Evolutionary conservation across 2,329 filamentous ascomycete genomes (phyloP).

Genomic region (Colletotrichum tropicicola): DNA sequence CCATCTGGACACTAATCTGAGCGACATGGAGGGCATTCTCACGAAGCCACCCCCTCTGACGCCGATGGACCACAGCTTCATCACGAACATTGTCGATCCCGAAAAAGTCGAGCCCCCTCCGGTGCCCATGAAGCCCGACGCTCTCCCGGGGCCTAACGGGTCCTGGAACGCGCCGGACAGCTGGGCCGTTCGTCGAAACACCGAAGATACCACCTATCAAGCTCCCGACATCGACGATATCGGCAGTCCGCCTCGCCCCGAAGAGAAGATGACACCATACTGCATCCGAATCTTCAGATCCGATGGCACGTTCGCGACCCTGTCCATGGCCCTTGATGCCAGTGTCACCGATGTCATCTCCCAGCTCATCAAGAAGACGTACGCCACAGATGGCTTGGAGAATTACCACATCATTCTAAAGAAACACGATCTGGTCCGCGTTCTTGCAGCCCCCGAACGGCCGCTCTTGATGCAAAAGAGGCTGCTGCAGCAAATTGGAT

Average conservation of each 20-base stretch:
- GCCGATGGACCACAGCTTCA: conserved; percentile 69
- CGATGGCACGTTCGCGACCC: conserved; percentile 92
- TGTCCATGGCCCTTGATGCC: conserved; percentile 84
- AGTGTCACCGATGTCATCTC: conserved; percentile 87
- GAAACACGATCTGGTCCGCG: conserved; percentile 88
- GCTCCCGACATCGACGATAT: conserved; percentile 73
- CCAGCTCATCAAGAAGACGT: conserved; percentile 95
- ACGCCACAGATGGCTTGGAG: conserved; percentile 86
- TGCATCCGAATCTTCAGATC: conserved; percentile 96
- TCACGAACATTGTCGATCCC: conserved; percentile 51
- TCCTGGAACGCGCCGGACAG: conserved; percentile 96
- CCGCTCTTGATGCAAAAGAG: conserved; percentile 92
- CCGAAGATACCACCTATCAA: conserved; percentile 70
- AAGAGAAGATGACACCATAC: conserved; percentile 80
- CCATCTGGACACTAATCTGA: conserved; percentile 86
- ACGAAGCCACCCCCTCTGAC: conserved; percentile 75
- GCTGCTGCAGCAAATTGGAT: conserved; percentile 90
- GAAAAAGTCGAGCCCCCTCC: conserved; percentile 47
- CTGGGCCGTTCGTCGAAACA: conserved; percentile 86
- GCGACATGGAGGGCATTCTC: conserved; percentile 91
- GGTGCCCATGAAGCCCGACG: conserved; percentile 23
- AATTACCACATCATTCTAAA: conserved; percentile 97
- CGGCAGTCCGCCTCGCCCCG: conserved; percentile 71
- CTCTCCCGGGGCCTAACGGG: conserved; percentile 51
- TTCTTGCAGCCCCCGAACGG: conserved; percentile 80